These are phyloP conservation scores for Coemansia sp. DNA, from an alignment of 192 early-diverging fungal species.

Conservation along the genomic window DNA sequence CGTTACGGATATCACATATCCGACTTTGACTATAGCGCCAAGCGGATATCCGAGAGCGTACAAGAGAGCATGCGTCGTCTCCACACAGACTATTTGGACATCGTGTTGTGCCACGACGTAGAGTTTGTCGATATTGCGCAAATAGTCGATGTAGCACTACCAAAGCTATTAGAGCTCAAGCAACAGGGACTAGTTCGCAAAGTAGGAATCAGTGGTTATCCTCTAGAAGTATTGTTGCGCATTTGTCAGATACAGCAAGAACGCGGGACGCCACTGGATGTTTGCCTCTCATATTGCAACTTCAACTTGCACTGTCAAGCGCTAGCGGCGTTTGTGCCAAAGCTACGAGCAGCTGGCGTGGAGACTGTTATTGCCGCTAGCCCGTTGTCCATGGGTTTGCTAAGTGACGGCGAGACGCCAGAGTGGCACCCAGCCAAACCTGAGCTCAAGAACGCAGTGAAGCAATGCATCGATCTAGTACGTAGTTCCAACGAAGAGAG, in stretches of 20 bases:
- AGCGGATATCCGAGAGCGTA: constrained; percentile 57
- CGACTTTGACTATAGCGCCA: constrained; percentile 69
- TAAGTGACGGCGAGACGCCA: constrained; percentile 57
- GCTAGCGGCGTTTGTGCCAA: constrained; percentile 56
- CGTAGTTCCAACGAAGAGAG: background rate
- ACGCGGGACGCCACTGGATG: constrained; percentile 61
- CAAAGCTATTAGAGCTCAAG: constrained; percentile 58
- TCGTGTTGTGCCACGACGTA: constrained; percentile 75
- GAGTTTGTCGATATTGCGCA: constrained; percentile 69
- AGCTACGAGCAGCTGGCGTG: constrained; percentile 61
- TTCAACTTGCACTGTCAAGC: constrained; percentile 68
- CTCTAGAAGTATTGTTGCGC: constrained; percentile 62
- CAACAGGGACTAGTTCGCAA: constrained; percentile 61
- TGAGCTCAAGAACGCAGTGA: constrained; percentile 55
- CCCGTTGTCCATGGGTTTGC: constrained; percentile 73
- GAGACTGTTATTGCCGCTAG: constrained; percentile 66
- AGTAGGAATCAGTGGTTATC: constrained; percentile 75
- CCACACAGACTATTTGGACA: constrained; percentile 68
- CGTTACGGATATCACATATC: constrained; percentile 65
- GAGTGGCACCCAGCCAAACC: constrained; percentile 73
- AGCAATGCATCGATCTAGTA: constrained; percentile 54
- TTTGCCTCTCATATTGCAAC: constrained; percentile 71
- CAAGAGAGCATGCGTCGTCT: constrained; percentile 63
- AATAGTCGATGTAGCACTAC: constrained; percentile 61
- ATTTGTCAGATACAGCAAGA: constrained; percentile 62